These are phyloP conservation scores for Hysterium pulicare DNA, from an alignment of 2,329 filamentous ascomycete species.

Conservation along the genomic window DNA sequence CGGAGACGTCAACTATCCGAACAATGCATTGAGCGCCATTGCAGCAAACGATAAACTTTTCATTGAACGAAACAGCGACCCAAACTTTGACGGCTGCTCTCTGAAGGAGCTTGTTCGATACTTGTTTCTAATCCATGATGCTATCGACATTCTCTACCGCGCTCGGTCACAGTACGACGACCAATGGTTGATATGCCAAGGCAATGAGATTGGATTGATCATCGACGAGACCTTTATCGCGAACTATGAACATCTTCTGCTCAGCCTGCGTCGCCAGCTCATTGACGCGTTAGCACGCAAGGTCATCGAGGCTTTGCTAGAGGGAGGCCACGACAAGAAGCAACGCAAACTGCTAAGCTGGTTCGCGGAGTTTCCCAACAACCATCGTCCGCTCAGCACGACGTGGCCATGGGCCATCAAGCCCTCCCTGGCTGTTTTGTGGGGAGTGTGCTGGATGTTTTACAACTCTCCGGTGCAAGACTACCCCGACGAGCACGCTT, in stretches of 20 bases:
- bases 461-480: slow-evolving; percentile 18
- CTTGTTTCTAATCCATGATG: slow-evolving; percentile 28
- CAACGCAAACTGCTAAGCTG: slow-evolving; percentile 32
- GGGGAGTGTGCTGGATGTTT: slow-evolving; percentile 45
- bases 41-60: slow-evolving; percentile 33
- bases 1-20: slow-evolving; percentile 14
- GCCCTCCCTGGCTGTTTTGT: slow-evolving; percentile 42
- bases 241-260: slow-evolving; percentile 43
- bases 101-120: slow-evolving; percentile 25
- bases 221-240: slow-evolving; percentile 39
- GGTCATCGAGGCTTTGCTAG: slow-evolving; percentile 25
- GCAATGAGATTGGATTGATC: slow-evolving; percentile 23
- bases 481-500: not conserved
- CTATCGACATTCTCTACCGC: slow-evolving; percentile 27
- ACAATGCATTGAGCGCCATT: slow-evolving; percentile 24
- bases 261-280: slow-evolving; percentile 36
- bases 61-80: slow-evolving; percentile 29
- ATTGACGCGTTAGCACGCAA: slow-evolving; percentile 28
- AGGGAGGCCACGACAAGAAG: slow-evolving; percentile 28
- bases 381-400: slow-evolving; percentile 38
- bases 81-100: slow-evolving; percentile 27
- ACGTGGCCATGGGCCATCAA: slow-evolving; percentile 46
- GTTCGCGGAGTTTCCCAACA: slow-evolving; percentile 42
- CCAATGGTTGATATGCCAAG: slow-evolving; percentile 29
- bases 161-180: slow-evolving; percentile 26